Percentiles rank a stretch among this genome's conserved stretches.
phyloP scores from a whole-genome alignment of 176 grass and related monocot species.

The Triticum dicoccoides region DNA sequence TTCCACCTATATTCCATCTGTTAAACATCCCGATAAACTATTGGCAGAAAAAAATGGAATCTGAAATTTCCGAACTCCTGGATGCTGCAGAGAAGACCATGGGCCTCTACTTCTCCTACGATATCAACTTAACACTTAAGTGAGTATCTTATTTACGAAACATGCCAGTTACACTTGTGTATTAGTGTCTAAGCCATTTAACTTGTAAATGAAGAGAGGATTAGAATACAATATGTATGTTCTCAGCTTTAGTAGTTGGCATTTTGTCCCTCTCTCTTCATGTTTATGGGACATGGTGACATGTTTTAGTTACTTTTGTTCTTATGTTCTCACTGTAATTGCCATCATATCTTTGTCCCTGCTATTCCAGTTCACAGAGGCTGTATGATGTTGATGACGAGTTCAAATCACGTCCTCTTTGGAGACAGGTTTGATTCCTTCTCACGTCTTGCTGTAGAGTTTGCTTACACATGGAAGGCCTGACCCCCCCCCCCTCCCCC shows the following conservation, averaged over 20 bases:
- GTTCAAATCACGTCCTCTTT: slow-evolving; percentile 71
- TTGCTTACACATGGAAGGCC: slow-evolving; percentile 2
- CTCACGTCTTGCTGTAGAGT: slow-evolving; percentile 21
- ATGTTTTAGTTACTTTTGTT: neutral
- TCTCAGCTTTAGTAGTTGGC: neutral
- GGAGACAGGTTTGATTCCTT: slow-evolving; percentile 77
- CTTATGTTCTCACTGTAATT: slow-evolving; percentile 1
- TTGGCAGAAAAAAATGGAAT: slow-evolving; percentile 91
- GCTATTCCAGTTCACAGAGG: slow-evolving; percentile 66
- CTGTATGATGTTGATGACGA: slow-evolving; percentile 69
- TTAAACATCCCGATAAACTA: slow-evolving; percentile 21
- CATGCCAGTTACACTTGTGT: slow-evolving; percentile 8
- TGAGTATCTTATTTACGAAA: slow-evolving; percentile 30
- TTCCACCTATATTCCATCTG: neutral
- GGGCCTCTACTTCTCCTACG: slow-evolving; percentile 92
- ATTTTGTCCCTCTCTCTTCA: neutral
- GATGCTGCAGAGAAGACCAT: slow-evolving; percentile 68
- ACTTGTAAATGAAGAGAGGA: neutral
- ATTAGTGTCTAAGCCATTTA: neutral
- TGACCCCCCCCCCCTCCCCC: neutral
- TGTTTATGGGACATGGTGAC: neutral
- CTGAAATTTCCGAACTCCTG: slow-evolving; percentile 67
- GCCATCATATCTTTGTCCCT: slow-evolving; percentile 24
- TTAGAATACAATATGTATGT: neutral
- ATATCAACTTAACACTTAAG: slow-evolving; percentile 91